Conservation (phyloP, 768 basidiomycete species). For the Boletus vermiculosoides region DNA sequence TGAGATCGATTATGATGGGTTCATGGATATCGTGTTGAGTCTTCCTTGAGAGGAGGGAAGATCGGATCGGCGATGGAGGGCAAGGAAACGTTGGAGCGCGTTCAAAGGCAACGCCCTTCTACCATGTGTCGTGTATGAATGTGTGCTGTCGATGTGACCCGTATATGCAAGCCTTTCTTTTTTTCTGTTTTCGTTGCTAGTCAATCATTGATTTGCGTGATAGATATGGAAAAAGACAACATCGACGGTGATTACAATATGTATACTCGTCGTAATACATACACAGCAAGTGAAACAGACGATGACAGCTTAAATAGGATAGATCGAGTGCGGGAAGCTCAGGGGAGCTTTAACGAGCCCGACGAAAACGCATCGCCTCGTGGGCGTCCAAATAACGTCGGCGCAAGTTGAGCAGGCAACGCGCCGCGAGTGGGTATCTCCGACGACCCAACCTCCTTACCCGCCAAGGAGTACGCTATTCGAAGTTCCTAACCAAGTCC, state of each 20-base stretch:
- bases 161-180: not conserved
- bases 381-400: constrained; percentile 29
- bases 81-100: not conserved
- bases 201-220: not conserved
- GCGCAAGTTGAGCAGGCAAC: constrained; percentile 23
- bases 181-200: not conserved
- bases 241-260: not conserved
- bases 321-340: constrained; percentile 3
- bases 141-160: not conserved
- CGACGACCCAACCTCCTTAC: constrained; percentile 46
- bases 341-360: constrained; percentile 18
- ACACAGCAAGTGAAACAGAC: not conserved
- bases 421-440: constrained; percentile 30
- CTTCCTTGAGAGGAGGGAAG: constrained; percentile 35
- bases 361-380: constrained; percentile 34
- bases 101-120: not conserved
- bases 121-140: constrained; percentile 12
- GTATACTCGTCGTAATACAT: not conserved
- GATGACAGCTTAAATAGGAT: constrained; percentile 1
- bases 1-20: constrained; percentile 54
- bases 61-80: not conserved
- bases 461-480: constrained; percentile 41
- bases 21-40: constrained; percentile 49
- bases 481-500: constrained; percentile 46
- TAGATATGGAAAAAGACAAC: not conserved